A percentile compares a stretch with the other conserved stretches of the same genome.
These are phyloP conservation scores for Sungouiella blattae DNA, from an alignment of 805 yeast genomes.

Conservation along the genomic window DNA sequence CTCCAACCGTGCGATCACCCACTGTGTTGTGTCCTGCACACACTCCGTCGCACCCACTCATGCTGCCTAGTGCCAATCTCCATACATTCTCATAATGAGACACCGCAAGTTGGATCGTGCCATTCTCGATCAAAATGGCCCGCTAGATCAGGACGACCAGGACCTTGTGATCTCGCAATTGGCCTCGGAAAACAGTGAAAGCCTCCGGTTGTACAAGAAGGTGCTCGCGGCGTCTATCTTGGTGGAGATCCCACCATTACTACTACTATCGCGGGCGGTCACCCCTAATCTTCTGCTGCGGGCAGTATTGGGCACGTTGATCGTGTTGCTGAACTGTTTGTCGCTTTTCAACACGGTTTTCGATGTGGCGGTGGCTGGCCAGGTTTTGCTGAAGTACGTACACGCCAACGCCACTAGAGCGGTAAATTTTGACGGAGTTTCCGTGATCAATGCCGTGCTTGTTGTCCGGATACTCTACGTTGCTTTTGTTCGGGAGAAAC, in stretches of 20 bases:
- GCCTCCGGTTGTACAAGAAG: slow-evolving; percentile 7
- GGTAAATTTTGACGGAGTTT: slow-evolving; percentile 6
- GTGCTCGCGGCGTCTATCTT: slow-evolving; percentile 10
- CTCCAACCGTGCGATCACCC: too few species aligned
- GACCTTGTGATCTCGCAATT: slow-evolving; percentile 16
- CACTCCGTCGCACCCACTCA: too few species aligned
- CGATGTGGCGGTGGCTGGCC: neutral
- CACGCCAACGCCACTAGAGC: too few species aligned
- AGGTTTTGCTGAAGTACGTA: neutral
- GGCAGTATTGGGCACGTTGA: neutral
- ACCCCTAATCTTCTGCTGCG: neutral
- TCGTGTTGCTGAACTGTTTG: neutral
- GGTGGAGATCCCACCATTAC: slow-evolving; percentile 15
- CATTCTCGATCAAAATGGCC: slow-evolving; percentile 16
- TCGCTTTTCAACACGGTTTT: neutral
- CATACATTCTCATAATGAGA: slow-evolving; percentile 5
- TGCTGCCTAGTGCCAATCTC: too few species aligned
- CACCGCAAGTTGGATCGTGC: slow-evolving; percentile 15
- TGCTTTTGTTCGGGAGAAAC: neutral
- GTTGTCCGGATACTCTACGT: slow-evolving; percentile 12
- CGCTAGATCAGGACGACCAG: slow-evolving; percentile 23
- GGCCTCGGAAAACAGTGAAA: slow-evolving; percentile 11
- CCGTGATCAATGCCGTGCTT: slow-evolving; percentile 10
- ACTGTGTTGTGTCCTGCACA: too few species aligned
- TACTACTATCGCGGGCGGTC: slow-evolving; percentile 9